A percentile compares a stretch with the other conserved stretches of the same genome.
Conservation (phyloP, 805 yeast species). For the Candida dajiaensis region DNA sequence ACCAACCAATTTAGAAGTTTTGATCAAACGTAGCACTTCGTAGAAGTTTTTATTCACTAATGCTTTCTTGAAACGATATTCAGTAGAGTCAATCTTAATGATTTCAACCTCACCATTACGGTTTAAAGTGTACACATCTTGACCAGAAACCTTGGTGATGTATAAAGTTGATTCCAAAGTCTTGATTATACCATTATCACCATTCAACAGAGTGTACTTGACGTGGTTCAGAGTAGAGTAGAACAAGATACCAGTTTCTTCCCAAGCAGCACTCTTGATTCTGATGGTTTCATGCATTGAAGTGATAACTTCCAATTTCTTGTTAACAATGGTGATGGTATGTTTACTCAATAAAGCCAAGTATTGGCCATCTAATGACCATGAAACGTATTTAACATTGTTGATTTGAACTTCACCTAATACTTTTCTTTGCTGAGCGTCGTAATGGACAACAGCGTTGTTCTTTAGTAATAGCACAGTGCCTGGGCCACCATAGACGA, state of each 20-base stretch:
- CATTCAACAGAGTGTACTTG: conserved; percentile 87
- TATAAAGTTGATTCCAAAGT: conserved; percentile 87
- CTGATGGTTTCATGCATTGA: conserved; percentile 95
- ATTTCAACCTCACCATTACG: conserved; percentile 82
- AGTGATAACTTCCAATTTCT: conserved; percentile 68
- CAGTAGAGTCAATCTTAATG: conserved; percentile 86
- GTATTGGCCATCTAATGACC: conserved; percentile 86
- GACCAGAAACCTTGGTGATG: conserved; percentile 64
- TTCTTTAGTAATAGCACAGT: conserved; percentile 69
- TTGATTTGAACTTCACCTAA: conserved; percentile 61
- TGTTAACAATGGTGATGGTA: conserved; percentile 81
- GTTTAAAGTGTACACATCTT: conserved; percentile 71
- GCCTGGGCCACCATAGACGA: conserved; percentile 79
- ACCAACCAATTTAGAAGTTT: conserved; percentile 87
- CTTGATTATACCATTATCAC: conserved; percentile 91
- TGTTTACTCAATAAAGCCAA: conserved; percentile 89
- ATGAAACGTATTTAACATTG: conserved; percentile 80
- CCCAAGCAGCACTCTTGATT: conserved; percentile 97
- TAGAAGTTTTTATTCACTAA: conserved; percentile 82
- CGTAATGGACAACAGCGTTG: conserved; percentile 72
- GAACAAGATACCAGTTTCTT: conserved; percentile 83
- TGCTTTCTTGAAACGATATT: conserved; percentile 92
- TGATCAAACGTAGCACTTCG: conserved; percentile 87
- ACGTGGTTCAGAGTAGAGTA: conserved; percentile 95
- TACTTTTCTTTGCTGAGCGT: conserved; percentile 86